Evolutionary conservation across 768 basidiomycete species (phyloP), one percentile per base, ranked within the genome.

Genomic region (Xanthoconium purpureum): DNA sequence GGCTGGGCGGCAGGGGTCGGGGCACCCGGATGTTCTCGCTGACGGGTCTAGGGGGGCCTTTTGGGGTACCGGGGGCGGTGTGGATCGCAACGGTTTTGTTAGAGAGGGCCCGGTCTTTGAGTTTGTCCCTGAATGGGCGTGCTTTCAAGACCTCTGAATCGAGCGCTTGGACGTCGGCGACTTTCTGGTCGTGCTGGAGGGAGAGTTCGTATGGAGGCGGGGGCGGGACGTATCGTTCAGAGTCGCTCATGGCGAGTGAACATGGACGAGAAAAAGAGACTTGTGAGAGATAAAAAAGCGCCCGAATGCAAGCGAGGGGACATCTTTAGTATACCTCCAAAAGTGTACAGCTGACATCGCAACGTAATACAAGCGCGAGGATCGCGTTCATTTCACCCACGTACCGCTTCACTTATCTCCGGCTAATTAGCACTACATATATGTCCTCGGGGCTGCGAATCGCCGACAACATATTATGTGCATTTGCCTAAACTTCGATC

Each of bases 401-500:
- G 44, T 17, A 9, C 33, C 51, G 33, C 33, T 28, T 11, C 9
- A 3, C 35, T 54, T 52, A 64, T 65, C 28, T 55, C 56, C 63
- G 60, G 54, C 18, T 54, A 33, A 33, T 33, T 33, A 47, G 33
- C 20, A 35, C n/a, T 13, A 35, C 17, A 15, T 10, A 29, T 32
- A 43, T n/a, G 24, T 24, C 24, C 24, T 48, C 35, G 33, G 54
- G 4, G 8, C 9, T 33, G 46, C 43, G 37, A 61, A 63, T 60
- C 54, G 6, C 58, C 61, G 48, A 30, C 36, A 4, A 15, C 14
- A 29, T 12, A 35, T 8, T 35, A 8, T 35, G 33, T 12, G 32
- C 17, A 10, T 3, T 14, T 28, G 18, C 32, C 69, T 74, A 93
- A 18, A 93, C 79, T 70, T 91, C 89, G 55, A 92, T 91, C 11